These are phyloP conservation scores for Arthrinium phaeospermum DNA, from an alignment of 2,329 filamentous ascomycete species.

Conservation along the genomic window DNA sequence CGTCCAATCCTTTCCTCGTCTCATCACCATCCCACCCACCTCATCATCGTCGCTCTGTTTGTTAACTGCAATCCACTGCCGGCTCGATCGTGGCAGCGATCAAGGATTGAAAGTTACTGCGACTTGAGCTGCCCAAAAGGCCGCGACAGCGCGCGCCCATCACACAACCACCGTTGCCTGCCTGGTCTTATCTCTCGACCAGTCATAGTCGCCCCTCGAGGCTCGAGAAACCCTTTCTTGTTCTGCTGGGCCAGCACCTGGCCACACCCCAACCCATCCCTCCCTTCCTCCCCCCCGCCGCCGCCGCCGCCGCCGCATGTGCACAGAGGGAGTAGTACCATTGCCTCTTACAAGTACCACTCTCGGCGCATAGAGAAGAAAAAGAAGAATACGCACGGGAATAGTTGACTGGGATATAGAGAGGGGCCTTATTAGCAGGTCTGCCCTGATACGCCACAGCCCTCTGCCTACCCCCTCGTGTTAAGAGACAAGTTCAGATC, in stretches of 20 bases:
- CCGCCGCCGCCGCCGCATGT: background rate
- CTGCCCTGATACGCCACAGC: constrained; percentile 11
- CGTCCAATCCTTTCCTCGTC: constrained; percentile 22
- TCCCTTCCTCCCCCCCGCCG: no score
- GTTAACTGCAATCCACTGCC: constrained; percentile 36
- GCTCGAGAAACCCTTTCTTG: constrained; percentile 5
- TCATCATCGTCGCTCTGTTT: constrained; percentile 32
- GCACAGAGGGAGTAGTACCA: constrained; percentile 2
- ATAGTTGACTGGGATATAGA: constrained; percentile 13
- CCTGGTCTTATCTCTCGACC: background rate
- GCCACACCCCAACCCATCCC: constrained; percentile 5
- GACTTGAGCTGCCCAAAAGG: constrained; percentile 6
- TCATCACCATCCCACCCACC: constrained; percentile 20
- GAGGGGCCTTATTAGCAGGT: constrained; percentile 15
- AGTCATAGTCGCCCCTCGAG: background rate
- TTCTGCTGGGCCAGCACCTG: constrained; percentile 4
- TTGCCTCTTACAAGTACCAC: constrained; percentile 15
- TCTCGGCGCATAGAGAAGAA: constrained; percentile 11
- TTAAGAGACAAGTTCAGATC: constrained; percentile 17
- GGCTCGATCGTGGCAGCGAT: constrained; percentile 22
- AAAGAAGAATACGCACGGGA: background rate
- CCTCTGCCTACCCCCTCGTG: background rate
- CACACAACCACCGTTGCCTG: constrained; percentile 9
- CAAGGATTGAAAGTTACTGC: background rate
- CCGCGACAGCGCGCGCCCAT: constrained; percentile 7